These are phyloP conservation scores for Carpinus fangiana DNA, from an alignment of 306 rosid species.

Conservation along the genomic window DNA sequence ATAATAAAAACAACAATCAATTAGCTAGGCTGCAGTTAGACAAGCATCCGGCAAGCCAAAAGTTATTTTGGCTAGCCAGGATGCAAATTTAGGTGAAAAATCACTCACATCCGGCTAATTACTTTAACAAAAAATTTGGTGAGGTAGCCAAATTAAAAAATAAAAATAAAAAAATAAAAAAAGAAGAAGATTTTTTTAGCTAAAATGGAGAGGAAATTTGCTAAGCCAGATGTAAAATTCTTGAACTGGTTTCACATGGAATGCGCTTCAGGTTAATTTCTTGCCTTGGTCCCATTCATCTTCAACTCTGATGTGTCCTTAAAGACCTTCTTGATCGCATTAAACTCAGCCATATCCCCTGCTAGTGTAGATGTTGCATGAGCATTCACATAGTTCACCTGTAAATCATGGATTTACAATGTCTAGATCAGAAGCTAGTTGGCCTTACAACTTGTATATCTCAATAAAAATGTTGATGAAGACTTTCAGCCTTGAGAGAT, in stretches of 20 bases:
- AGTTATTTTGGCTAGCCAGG: no score
- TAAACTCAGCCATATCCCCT: constrained; percentile 75
- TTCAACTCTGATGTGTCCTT: constrained; percentile 59
- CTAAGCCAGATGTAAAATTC: background rate
- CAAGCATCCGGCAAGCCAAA: no score
- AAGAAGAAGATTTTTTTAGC: no score
- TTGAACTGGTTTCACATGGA: background rate
- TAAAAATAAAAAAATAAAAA: no score
- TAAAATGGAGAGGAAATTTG: no score
- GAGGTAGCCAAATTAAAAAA: no score
- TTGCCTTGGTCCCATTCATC: constrained; percentile 75
- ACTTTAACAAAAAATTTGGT: no score
- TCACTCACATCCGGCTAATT: no score
- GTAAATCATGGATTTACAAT: background rate
- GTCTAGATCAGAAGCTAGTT: constrained; percentile 7
- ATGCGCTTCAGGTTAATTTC: background rate
- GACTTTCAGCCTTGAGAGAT: background rate
- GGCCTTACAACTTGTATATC: background rate
- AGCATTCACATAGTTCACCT: constrained; percentile 84
- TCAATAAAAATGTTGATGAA: background rate
- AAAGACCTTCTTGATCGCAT: constrained; percentile 66
- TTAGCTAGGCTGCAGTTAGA: background rate
- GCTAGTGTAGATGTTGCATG: constrained; percentile 79
- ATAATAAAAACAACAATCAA: background rate
- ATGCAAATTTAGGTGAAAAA: no score